Evolutionary conservation across 192 early-diverging fungal genomes (phyloP), one percentile per base, ranked within the genome.

Genomic region (Backusella liffmaniae): DNA sequence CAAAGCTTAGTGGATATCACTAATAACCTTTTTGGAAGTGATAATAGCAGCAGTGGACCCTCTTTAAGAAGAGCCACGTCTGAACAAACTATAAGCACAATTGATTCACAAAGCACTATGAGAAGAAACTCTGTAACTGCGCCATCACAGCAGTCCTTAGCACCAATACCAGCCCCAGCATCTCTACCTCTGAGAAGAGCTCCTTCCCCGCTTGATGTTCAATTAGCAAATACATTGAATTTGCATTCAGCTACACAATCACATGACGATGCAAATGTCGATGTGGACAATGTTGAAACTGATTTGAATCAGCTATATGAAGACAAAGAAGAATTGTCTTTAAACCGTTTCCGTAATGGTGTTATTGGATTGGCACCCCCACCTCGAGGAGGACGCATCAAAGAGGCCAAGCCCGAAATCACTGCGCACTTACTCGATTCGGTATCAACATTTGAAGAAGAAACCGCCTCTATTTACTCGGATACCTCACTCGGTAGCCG

Each of bases 321-420:
- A 62, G 56, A 62, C 26, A 62, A 62, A 62, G 23, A 62, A 62
- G 56, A 62, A 62, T 9, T 26, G 8, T 3, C 26, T 62, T 3
- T n/a, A 29, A 62, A 29, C 56, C 23, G 26, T 29, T 62, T 62
- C 23, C 56, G 56, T 62, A 29, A 8, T 62, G 56, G 56, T 29
- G 10, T 49, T 49, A 29, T 30, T 71, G 70, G 70, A 16, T 30
- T 71, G 15, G 39, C 39, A 26, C 70, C 70, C 4, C 70, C 70
- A 34, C 70, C 70, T 16, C 41, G 70, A 71, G 26, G 67, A 69
- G 67, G 35, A 39, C 67, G 67, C 12, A 37, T 41, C 18, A 69
- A 69, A 69, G 67, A 69, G 37, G 56, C 56, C 21, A 62, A 62
- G 56, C 56, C 56, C 29, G 56, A 62, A 62, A 62, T 62, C 56